Evolutionary conservation across 345 rosid genomes (phyloP).

Genomic region (Excoecaria agallocha): DNA sequence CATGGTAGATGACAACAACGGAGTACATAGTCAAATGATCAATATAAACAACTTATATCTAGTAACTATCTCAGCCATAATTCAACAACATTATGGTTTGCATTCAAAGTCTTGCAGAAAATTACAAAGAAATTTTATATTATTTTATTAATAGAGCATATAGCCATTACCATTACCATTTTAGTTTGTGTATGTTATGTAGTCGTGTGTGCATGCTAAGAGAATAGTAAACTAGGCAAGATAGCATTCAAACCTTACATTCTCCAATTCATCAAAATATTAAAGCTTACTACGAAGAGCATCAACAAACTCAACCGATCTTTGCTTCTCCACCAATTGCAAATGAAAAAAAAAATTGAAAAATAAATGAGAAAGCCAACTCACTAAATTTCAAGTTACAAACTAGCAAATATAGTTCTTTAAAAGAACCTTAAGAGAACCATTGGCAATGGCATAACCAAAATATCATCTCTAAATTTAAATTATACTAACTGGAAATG

Average conservation of each 20-base stretch:
- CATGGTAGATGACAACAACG: neutral
- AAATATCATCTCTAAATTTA: too few species aligned
- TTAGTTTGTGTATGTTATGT: too few species aligned
- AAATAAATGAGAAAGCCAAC: conserved; percentile 16
- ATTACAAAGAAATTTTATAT: neutral
- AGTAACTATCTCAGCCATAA: neutral
- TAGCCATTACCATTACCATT: too few species aligned
- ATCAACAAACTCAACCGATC: conserved; percentile 82
- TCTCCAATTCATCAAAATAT: conserved; percentile 98
- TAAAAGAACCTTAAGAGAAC: neutral
- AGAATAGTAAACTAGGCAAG: conserved; percentile 34
- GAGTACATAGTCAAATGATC: neutral
- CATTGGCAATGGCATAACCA: neutral
- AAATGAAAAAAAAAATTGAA: conserved; percentile 15
- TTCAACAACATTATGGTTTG: neutral
- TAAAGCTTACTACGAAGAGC: conserved; percentile 92
- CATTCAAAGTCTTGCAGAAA: neutral
- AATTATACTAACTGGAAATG: too few species aligned
- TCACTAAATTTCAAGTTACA: conserved; percentile 2
- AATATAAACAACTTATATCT: neutral
- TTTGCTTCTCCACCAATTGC: conserved; percentile 86
- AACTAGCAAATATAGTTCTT: conserved; percentile 3
- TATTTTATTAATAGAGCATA: too few species aligned
- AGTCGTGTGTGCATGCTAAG: too few species aligned
- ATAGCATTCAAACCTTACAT: conserved; percentile 78